Base-by-base conservation (phyloP, 768 basidiomycete species). In the Suillus subluteus region DNA sequence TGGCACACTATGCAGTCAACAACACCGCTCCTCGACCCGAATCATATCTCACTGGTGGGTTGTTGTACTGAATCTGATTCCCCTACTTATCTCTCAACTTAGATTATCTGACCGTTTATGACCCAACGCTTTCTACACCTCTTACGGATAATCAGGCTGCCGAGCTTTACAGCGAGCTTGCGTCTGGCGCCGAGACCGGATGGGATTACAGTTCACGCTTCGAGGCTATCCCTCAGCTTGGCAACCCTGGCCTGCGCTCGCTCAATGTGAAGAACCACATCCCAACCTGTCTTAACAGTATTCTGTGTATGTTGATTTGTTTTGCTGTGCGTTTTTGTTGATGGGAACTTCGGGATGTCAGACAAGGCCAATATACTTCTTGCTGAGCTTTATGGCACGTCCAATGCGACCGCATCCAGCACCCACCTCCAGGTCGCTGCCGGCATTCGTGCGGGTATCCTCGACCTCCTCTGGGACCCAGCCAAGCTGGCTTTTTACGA, bases 1-100 rank as follows among this genome's bases (percentile, higher is more conserved):
- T 98, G 76, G 85, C 87, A 44, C 91, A 79, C 58, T 98, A 94
- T 72, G 80, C 85, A 11, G 96, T 95, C 0, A 88, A 83, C 70
- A 97, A 95, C 74, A 89, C 80, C 18, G 95, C 94, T 2, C 96
- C 96, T 46, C 84, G 96, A 13, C 96, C 96, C 0, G 96, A 98
- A 80, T 94, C 90, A 0, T 92, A 91, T 72, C 74, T 88, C 23
- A 80, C 81, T 32, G 89, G 89, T 87, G 66, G 41, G 80, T 76
- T n/a, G 23, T 9, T 18, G 8, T 11, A 16, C 16, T 62, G 50
- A 16, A 43, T 48, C 11, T 54, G 48, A 50, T 6, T 15, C n/a
- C 26, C 62, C 72, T 32, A 55, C 35, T 3, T 18, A 9, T 64
- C 69, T 56, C 41, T 50, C 58, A 66, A 52, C 26, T 59, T 81